phyloP scores from a whole-genome alignment of 495 filamentous ascomycete species.

The Amphirosellinia nigrospora region DNA sequence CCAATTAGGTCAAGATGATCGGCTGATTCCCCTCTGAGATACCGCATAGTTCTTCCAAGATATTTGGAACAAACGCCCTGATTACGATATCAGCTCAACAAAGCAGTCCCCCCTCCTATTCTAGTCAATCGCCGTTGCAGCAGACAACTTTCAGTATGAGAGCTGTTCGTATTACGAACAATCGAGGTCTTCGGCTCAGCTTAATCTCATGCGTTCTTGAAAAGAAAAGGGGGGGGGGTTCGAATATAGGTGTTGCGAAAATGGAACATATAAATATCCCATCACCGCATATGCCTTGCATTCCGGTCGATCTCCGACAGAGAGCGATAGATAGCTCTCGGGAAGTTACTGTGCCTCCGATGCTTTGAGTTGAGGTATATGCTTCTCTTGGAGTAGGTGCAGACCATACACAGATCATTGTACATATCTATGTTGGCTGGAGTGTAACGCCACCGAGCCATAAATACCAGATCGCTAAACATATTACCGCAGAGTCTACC shows the following conservation, averaged over 20 bases:
- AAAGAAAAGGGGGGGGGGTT: slow-evolving; percentile 7
- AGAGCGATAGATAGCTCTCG: slow-evolving; percentile 4
- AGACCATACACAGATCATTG: slow-evolving; percentile 11
- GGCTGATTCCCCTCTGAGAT: slow-evolving; percentile 10
- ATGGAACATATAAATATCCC: slow-evolving; percentile 16
- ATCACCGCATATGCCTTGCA: neutral
- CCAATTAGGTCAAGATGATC: neutral
- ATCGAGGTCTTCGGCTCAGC: neutral
- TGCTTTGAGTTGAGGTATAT: neutral
- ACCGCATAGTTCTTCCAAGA: neutral
- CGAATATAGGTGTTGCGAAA: slow-evolving; percentile 15
- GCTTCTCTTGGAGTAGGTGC: neutral
- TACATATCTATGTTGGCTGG: neutral
- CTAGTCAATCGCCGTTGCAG: neutral
- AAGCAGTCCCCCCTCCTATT: neutral
- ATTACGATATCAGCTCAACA: neutral
- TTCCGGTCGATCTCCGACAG: slow-evolving; percentile 4
- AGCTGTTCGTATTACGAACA: neutral
- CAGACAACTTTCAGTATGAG: neutral
- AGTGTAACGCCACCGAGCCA: slow-evolving; percentile 2
- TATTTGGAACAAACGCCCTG: slow-evolving; percentile 8
- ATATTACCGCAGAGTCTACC: neutral
- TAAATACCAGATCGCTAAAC: slow-evolving; percentile 7
- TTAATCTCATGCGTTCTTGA: neutral
- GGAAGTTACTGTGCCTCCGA: neutral